Evolutionary conservation across 305 asterid genomes (phyloP).

Genomic region (Fraxinus dipetala): DNA sequence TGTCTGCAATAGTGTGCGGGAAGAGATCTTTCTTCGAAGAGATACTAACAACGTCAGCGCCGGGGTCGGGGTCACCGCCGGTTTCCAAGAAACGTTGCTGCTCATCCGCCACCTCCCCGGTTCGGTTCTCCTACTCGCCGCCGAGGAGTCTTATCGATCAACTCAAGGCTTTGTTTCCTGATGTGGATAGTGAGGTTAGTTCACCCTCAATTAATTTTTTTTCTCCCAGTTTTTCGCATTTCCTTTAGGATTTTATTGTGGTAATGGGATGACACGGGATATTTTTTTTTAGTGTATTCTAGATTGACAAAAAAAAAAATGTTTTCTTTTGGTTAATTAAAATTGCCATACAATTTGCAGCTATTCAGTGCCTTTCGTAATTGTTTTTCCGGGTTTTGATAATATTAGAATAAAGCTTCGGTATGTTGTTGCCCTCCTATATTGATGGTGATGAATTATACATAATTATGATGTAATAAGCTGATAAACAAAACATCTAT

Average conservation of each 20-base stretch:
- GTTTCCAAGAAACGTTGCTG: conserved; percentile 65
- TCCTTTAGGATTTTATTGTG: background rate
- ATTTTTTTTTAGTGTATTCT: background rate
- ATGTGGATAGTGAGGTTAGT: conserved; percentile 55
- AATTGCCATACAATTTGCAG: background rate
- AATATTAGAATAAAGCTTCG: background rate
- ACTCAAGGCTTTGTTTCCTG: conserved; percentile 60
- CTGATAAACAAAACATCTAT: background rate
- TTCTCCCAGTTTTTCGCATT: background rate
- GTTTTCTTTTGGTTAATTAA: background rate
- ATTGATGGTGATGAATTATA: background rate
- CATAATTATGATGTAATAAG: background rate
- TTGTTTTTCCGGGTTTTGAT: background rate
- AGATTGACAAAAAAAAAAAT: background rate
- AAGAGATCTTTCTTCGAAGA: conserved; percentile 86
- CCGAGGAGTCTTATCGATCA: conserved; percentile 44
- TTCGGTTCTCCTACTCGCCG: conserved; percentile 43
- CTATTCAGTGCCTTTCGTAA: background rate
- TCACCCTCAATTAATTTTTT: background rate
- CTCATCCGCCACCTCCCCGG: conserved; percentile 50
- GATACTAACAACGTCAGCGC: conserved; percentile 45
- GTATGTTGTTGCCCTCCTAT: background rate
- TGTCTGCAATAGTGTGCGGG: conserved; percentile 79
- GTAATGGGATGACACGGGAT: background rate
- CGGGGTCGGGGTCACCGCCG: conserved; percentile 46